phyloP scores from a whole-genome alignment of 2,329 filamentous ascomycete species.

The Colletotrichum cereale region DNA sequence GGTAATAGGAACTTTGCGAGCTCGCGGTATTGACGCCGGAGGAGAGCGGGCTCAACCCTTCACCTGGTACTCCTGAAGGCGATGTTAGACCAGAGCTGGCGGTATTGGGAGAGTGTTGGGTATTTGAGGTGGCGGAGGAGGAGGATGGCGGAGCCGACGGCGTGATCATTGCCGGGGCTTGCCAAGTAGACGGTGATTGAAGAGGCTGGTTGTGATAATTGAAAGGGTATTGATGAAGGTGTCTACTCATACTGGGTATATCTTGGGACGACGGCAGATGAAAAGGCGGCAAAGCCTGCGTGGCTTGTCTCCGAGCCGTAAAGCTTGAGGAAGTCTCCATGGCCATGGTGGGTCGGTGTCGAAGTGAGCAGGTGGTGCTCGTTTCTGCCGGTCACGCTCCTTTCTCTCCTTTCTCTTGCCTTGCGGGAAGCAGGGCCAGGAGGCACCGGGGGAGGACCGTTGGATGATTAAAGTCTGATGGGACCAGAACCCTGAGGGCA shows the following conservation, averaged over 20 bases:
- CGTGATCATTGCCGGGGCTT: slow-evolving; percentile 26
- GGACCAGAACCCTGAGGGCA: not conserved
- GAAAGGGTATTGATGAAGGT: slow-evolving; percentile 42
- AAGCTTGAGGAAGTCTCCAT: slow-evolving; percentile 67
- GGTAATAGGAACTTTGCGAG: slow-evolving; percentile 63
- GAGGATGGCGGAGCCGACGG: slow-evolving; percentile 36
- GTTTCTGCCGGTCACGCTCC: slow-evolving; percentile 39
- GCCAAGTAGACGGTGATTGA: slow-evolving; percentile 32
- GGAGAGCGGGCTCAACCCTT: slow-evolving; percentile 72
- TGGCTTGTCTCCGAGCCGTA: slow-evolving; percentile 77
- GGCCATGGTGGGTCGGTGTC: slow-evolving; percentile 26
- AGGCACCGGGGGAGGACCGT: not conserved
- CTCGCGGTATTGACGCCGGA: slow-evolving; percentile 72
- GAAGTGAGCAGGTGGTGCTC: not conserved
- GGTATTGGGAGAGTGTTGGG: slow-evolving; percentile 52
- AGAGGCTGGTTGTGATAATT: slow-evolving; percentile 29
- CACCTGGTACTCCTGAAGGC: slow-evolving; percentile 63
- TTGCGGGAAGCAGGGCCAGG: not conserved
- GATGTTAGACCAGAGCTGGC: slow-evolving; percentile 67
- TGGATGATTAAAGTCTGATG: not conserved
- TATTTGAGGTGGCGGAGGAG: slow-evolving; percentile 67
- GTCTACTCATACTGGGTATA: slow-evolving; percentile 58
- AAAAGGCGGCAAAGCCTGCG: slow-evolving; percentile 76
- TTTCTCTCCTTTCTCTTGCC: not conserved
- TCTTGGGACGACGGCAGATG: slow-evolving; percentile 74